Evolutionary conservation across 345 rosid species (phyloP).

Genomic region (Camelina hispida): DNA sequence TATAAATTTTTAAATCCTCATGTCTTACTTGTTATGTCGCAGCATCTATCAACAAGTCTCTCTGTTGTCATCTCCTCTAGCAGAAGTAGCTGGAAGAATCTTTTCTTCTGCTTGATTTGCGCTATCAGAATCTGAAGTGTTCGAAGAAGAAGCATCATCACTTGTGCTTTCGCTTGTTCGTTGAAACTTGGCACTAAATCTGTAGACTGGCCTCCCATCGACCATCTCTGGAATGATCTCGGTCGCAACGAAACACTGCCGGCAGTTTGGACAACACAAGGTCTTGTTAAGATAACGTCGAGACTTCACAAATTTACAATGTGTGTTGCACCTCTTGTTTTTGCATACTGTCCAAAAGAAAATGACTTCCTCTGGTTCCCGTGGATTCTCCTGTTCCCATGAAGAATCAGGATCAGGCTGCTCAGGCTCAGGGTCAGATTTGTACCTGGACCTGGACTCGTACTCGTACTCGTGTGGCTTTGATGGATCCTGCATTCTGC

Average conservation of each 20-base stretch:
- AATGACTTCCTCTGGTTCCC: neutral
- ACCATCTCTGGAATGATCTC: conserved; percentile 45
- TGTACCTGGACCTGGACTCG: neutral
- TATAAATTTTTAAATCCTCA: too few relatives aligned
- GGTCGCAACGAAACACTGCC: conserved; percentile 56
- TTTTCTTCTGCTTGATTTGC: conserved; percentile 39
- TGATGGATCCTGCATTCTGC: neutral
- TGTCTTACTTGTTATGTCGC: too few relatives aligned
- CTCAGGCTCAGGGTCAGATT: neutral
- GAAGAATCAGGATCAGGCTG: neutral
- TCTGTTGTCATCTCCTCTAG: conserved; percentile 8
- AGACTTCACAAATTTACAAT: conserved; percentile 61
- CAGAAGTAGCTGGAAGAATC: conserved; percentile 4
- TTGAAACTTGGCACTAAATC: neutral
- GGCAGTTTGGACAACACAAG: conserved; percentile 69
- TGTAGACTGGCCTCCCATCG: neutral
- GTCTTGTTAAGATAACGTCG: conserved; percentile 58
- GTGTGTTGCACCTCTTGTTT: conserved; percentile 56
- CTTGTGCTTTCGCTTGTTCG: conserved; percentile 30
- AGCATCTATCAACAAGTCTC: too few relatives aligned
- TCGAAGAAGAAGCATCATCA: conserved; percentile 28
- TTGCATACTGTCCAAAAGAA: conserved; percentile 81
- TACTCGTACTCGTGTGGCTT: neutral
- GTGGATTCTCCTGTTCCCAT: neutral
- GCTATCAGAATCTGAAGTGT: conserved; percentile 37